These are phyloP conservation scores for Apophysomyces variabilis DNA, from an alignment of 371 early-diverging fungal species.

Conservation along the genomic window DNA sequence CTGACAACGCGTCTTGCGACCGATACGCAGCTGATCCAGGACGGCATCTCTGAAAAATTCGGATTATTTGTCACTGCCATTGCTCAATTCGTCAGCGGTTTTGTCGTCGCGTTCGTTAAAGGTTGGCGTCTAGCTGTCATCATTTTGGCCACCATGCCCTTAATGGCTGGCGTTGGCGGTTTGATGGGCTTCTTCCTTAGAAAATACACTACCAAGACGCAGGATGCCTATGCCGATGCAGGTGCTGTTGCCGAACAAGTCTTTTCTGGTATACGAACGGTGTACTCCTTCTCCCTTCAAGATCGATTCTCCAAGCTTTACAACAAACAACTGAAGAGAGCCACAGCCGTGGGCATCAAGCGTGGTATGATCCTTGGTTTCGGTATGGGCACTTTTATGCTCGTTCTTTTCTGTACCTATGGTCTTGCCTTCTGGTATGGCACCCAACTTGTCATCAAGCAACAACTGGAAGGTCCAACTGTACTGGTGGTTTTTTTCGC, in stretches of 20 bases:
- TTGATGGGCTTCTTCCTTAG: constrained; percentile 70
- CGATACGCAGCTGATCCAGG: constrained; percentile 75
- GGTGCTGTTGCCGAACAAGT: constrained; percentile 88
- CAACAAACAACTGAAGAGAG: constrained; percentile 46
- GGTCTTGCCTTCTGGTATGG: constrained; percentile 77
- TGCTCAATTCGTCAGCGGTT: constrained; percentile 78
- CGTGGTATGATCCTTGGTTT: constrained; percentile 44
- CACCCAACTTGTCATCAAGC: constrained; percentile 46
- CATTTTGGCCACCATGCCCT: constrained; percentile 68
- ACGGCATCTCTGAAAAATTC: constrained; percentile 85
- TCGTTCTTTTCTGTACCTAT: constrained; percentile 62
- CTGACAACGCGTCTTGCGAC: constrained; percentile 70
- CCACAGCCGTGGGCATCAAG: constrained; percentile 51
- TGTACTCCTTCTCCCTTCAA: constrained; percentile 80
- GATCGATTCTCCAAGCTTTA: constrained; percentile 66
- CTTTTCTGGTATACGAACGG: constrained; percentile 81
- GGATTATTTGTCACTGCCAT: constrained; percentile 65
- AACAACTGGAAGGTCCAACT: constrained; percentile 36
- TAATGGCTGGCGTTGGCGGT: constrained; percentile 42
- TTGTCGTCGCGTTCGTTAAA: constrained; percentile 80
- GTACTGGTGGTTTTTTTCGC: constrained; percentile 74
- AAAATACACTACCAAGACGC: constrained; percentile 29
- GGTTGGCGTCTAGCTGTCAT: constrained; percentile 83
- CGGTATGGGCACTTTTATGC: constrained; percentile 59
- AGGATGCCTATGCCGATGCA: constrained; percentile 70